Percentiles rank a stretch among this genome's conserved stretches.
These are phyloP conservation scores for Cytospora leucostoma DNA, from an alignment of 2,329 filamentous ascomycete genomes.

Conservation along the genomic window DNA sequence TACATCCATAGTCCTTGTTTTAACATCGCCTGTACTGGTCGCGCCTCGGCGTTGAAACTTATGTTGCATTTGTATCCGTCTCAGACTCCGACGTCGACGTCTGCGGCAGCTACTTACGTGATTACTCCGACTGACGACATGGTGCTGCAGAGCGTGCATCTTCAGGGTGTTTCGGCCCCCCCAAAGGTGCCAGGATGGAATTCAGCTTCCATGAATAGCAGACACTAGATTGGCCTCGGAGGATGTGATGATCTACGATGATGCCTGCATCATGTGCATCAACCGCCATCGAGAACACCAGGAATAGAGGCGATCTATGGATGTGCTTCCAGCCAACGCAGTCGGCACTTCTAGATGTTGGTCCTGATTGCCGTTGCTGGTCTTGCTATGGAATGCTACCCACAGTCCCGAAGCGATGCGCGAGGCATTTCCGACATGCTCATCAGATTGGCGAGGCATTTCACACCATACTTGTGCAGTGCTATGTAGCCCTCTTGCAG, in stretches of 20 bases:
- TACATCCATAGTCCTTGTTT: neutral
- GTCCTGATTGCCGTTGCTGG: slow-evolving; percentile 6
- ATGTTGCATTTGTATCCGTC: too few relatives aligned
- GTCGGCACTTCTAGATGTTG: slow-evolving; percentile 14
- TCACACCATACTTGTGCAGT: neutral
- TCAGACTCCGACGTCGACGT: neutral
- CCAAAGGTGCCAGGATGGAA: slow-evolving; percentile 19
- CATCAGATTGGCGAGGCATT: neutral
- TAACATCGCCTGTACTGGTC: neutral
- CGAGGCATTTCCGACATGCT: slow-evolving; percentile 6
- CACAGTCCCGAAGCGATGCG: slow-evolving; percentile 9
- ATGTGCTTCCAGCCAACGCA: slow-evolving; percentile 10
- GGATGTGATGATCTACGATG: slow-evolving; percentile 27
- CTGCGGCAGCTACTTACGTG: slow-evolving; percentile 7
- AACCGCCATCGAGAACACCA: slow-evolving; percentile 13
- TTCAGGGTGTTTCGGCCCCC: slow-evolving; percentile 10
- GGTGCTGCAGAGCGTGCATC: slow-evolving; percentile 14
- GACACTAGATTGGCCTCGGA: slow-evolving; percentile 21
- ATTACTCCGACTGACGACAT: slow-evolving; percentile 21
- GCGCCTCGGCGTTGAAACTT: neutral
- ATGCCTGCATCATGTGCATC: slow-evolving; percentile 24
- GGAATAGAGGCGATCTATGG: slow-evolving; percentile 4
- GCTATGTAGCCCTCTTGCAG: neutral
- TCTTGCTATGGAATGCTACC: slow-evolving; percentile 4
- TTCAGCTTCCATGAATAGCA: slow-evolving; percentile 23